Base-by-base conservation (phyloP, 805 yeast species). In the Wickerhamiella azymoides region DNA sequence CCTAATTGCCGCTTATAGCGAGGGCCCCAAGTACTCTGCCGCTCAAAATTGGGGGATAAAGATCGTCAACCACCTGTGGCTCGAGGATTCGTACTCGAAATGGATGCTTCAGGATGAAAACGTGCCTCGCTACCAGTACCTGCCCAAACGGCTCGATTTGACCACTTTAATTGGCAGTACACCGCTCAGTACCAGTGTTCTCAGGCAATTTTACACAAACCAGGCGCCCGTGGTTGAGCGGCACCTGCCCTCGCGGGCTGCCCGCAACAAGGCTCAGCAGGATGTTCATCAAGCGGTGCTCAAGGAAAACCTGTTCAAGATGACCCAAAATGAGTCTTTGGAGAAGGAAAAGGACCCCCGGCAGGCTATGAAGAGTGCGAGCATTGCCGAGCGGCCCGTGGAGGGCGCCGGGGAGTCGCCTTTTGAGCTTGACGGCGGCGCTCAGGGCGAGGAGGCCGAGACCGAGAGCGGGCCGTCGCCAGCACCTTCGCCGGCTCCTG, bases 11-110 rank as follows among this genome's bases (percentile, higher is more conserved):
- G 80, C 86, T 0, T 70, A 69, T 28, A 71, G 81, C 0, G 58
- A 58, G 13, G 96, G 98, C 1, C 74, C 71, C 47, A 89, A 89
- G 62, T 84, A 73, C 55, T 72, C 71, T 10, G 84, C 86, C 14
- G 93, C 92, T 0, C 58, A 66, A 30, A 70, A 71, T 50, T 86
- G 96, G 95, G 58, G 60, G 8, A 63, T 84, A 18, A 69, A 70
- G 26, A 67, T 80, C 2, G 78, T 84, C 1, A 86, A 82, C 56
- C 95, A 85, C 61, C 57, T 79, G 11, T 89, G 98, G 98, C 62
- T 89, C 11, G 97, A 89, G 57, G 88, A 83, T 46, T 73, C 85
- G 36, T 89, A 71, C 50, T 66, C 72, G 0, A 61, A 69, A 39
- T 82, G 92, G 88, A 64, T 62, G 43, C 52, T 69, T 5, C 69